Percentiles rank a stretch among this genome's conserved stretches.
Evolutionary conservation across 371 early-diverging fungal species (phyloP).

Genomic region (Mucor irregularis): DNA sequence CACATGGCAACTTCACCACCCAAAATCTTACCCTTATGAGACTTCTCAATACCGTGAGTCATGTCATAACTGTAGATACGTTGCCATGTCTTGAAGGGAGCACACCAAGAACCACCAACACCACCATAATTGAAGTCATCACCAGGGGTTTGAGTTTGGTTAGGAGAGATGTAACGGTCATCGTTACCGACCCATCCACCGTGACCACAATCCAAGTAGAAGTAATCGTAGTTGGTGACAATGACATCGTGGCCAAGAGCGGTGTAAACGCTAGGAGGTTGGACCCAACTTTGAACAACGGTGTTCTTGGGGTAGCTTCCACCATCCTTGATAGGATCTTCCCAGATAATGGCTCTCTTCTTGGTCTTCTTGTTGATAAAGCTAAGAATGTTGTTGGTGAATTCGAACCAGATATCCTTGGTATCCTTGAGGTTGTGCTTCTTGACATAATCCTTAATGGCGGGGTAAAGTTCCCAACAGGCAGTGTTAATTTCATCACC

Average conservation of each 20-base stretch:
- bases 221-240: conserved; percentile 49
- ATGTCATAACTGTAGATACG: conserved; percentile 52
- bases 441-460: conserved; percentile 27
- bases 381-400: conserved; percentile 27
- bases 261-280: conserved; percentile 35
- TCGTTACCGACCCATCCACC: conserved; percentile 58
- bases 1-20: conserved; percentile 57
- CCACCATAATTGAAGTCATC: conserved; percentile 48
- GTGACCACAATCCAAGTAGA: conserved; percentile 62
- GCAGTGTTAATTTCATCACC: conserved; percentile 75
- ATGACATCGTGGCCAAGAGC: conserved; percentile 48
- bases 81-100: conserved; percentile 48
- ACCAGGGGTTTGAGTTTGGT: conserved; percentile 28
- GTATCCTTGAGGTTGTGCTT: conserved; percentile 14
- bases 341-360: conserved; percentile 33
- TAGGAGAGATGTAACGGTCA: conserved; percentile 37
- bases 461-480: conserved; percentile 54
- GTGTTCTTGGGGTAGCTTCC: conserved; percentile 28
- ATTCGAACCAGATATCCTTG: conserved; percentile 34
- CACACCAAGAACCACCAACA: conserved; percentile 72
- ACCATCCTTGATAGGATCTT: conserved; percentile 27
- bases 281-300: conserved; percentile 57
- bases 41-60: conserved; percentile 43
- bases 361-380: conserved; percentile 8
- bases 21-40: conserved; percentile 31